phyloP scores from a whole-genome alignment of 257 asterid genomes.

The Solanum commersonii region DNA sequence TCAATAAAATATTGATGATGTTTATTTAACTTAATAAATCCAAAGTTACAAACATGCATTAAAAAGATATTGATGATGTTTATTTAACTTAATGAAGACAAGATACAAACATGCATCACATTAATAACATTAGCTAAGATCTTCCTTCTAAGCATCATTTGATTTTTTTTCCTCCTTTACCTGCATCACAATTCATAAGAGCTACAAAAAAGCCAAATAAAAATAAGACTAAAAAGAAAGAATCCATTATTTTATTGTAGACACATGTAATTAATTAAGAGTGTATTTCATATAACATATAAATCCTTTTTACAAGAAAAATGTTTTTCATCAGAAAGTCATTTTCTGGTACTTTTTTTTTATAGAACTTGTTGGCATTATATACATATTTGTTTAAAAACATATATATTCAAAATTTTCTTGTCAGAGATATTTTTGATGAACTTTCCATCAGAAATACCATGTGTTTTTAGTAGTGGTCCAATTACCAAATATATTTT shows the following conservation, averaged over 20 bases:
- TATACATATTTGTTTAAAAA: neutral
- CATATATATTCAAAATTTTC: neutral
- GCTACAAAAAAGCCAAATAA: neutral
- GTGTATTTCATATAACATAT: neutral
- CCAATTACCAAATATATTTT: neutral
- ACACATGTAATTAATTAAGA: neutral
- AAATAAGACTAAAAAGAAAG: neutral
- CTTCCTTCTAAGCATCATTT: neutral
- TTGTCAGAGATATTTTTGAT: neutral
- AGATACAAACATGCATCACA: too few species aligned
- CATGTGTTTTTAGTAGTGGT: neutral
- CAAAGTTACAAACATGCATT: too few species aligned
- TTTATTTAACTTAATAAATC: neutral
- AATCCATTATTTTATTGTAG: neutral
- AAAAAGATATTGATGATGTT: neutral
- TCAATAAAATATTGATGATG: neutral
- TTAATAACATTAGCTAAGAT: neutral
- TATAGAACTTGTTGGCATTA: neutral
- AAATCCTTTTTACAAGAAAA: neutral
- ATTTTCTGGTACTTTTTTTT: neutral
- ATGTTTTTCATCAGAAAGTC: neutral
- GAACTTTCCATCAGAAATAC: neutral
- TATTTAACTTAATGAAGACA: neutral
- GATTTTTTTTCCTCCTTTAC: neutral
- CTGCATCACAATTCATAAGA: neutral